Base-by-base conservation (phyloP, 192 early-diverging fungal species). In the Coemansia pectinata region DNA sequence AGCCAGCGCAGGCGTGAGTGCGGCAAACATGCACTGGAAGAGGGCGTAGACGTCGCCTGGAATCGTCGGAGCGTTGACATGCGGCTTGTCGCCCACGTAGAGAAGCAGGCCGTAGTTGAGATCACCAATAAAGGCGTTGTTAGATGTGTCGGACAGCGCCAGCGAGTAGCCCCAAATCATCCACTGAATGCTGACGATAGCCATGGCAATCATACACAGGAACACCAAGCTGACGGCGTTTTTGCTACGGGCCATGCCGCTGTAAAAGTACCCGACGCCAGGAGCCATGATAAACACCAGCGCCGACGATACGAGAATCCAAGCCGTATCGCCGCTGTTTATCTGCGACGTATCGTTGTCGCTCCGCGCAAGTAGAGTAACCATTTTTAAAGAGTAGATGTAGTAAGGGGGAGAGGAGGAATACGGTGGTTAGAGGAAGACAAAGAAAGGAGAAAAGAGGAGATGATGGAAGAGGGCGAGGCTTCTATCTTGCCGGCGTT, bases 211-310 rank as follows among this genome's bases (percentile, higher is more conserved):
- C 70, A 92, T 86, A 47, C 88, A 93, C 44, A 94, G 83, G 85
- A 97, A 90, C 36, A 97, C 90, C 63, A 99, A 70, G 10, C 93
- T 93, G 12, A 99, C 87, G 1, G 95, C 91, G 86, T 96, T 96
- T 83, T 99, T 99, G 71, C 87, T 87, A 29, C 95, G 85, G 10
- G 92, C 89, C 90, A 98, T 90, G 38, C 97, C 97, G 60, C 93
- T 93, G 86, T 99, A 99, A 66, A 98, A 95, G 81, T 96, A 90
- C 5, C 95, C 96, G 31, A 99, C 88, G 40, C 94, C 97, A 1
- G 97, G 97, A 25, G 90, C 89, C 96, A 99, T 99, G 67, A 98
- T 84, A 79, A 95, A 95, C 41, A 98, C 95, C 44, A 96, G 76
- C 1, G 90, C 91, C 4, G 94, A 85, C 19, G 86, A 85, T 36